phyloP scores from a whole-genome alignment of 2,329 filamentous ascomycete species.

The Aureobasidium pullulans region DNA sequence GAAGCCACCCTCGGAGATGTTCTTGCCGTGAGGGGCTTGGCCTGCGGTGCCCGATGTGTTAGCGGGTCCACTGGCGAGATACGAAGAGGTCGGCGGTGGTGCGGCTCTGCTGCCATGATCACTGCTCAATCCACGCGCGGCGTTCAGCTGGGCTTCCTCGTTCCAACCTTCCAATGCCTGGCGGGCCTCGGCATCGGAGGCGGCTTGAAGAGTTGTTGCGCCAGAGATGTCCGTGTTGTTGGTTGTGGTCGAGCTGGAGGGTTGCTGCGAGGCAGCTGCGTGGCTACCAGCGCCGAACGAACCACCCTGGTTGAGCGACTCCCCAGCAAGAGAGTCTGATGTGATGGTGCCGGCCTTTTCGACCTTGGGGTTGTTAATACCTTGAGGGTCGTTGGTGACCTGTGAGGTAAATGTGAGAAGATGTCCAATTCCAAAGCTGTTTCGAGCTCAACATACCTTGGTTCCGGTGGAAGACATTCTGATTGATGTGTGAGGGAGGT shows the following conservation, averaged over 20 bases:
- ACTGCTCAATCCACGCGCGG: slow-evolving; percentile 22
- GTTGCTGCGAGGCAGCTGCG: slow-evolving; percentile 43
- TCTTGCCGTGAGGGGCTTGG: slow-evolving; percentile 41
- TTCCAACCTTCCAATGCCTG: slow-evolving; percentile 34
- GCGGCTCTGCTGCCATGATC: slow-evolving; percentile 19
- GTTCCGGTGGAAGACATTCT: slow-evolving; percentile 12
- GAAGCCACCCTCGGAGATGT: slow-evolving; percentile 44
- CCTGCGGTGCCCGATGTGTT: slow-evolving; percentile 13
- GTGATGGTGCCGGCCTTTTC: slow-evolving; percentile 60
- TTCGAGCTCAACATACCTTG: not conserved
- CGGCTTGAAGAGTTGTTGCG: slow-evolving; percentile 44
- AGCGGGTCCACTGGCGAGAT: not conserved
- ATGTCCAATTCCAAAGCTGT: not conserved
- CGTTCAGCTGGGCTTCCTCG: slow-evolving; percentile 33
- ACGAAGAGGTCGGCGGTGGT: slow-evolving; percentile 9
- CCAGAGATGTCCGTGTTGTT: slow-evolving; percentile 50
- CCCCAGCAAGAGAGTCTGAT: slow-evolving; percentile 66
- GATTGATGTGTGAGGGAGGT: not conserved
- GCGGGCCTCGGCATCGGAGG: slow-evolving; percentile 39
- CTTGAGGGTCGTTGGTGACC: slow-evolving; percentile 43
- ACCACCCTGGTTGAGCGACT: slow-evolving; percentile 57
- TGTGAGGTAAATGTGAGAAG: slow-evolving; percentile 16
- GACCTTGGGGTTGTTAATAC: slow-evolving; percentile 43
- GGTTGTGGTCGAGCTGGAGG: slow-evolving; percentile 46
- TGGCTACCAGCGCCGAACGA: slow-evolving; percentile 54